Evolutionary conservation across 202 grass and related monocot species (phyloP).

Genomic region (Musa balbisiana): DNA sequence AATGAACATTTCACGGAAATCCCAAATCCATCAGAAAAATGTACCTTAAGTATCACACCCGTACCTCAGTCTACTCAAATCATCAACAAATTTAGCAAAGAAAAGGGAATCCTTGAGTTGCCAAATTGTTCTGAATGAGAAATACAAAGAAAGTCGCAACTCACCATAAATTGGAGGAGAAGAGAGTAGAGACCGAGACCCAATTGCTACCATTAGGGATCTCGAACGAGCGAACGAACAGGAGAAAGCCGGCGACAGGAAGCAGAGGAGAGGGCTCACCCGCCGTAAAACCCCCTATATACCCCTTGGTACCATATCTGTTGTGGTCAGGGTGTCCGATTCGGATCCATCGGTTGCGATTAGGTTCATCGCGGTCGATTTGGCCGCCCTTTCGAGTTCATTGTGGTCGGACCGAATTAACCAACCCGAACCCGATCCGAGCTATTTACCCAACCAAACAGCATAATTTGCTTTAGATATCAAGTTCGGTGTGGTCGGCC

Average conservation of each 20-base stretch:
- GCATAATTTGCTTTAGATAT: no score
- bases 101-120: neutral
- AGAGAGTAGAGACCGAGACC: conserved; percentile 56
- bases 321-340: neutral
- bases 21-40: neutral
- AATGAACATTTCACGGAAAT: neutral
- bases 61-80: neutral
- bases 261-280: neutral
- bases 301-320: neutral
- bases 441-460: no score
- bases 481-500: no score
- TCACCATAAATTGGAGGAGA: conserved; percentile 70
- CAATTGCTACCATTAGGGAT: conserved; percentile 35
- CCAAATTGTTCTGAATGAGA: neutral
- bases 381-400: no score
- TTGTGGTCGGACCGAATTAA: no score
- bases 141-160: neutral
- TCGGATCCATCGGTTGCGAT: neutral
- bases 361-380: neutral
- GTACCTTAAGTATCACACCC: neutral
- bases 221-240: neutral
- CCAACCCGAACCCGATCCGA: no score
- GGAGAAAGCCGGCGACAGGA: neutral
- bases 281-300: neutral
- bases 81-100: neutral